Evolutionary conservation across 2,329 filamentous ascomycete genomes (phyloP), one percentile per base, ranked within the genome.

Genomic region (Gaeumannomyces sp.): DNA sequence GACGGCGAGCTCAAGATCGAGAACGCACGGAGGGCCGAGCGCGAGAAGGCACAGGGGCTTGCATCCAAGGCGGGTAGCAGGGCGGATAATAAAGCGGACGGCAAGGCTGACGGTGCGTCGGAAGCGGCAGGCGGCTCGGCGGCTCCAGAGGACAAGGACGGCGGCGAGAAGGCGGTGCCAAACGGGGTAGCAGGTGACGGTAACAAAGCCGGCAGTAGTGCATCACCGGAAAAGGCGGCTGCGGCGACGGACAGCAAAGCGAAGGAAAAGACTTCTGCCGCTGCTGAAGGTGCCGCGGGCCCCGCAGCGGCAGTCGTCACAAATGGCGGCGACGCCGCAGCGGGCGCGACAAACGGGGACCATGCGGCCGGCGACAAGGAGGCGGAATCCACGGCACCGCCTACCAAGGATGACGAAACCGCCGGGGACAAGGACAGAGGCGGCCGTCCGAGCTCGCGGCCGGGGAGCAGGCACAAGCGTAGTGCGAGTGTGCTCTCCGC

Each of bases 401-500:
- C 65, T 28, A 68, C 64, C 68, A 75, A 69, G 68, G 70, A 66
- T 65, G 69, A 69, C 67, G 71, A 69, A 58, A 68, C 60, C 25
- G 64, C 63, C 16, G 62, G 76, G 68, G 72, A 71, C 70, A 76
- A 67, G 71, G 74, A 73, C 53, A 77, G 71, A 68, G 68, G 29
- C 61, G 61, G 64, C 10, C 56, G 56, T 22, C 58, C 63, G 22
- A 25, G 57, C 8, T 63, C 61, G 14, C 72, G 76, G 59, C 77
- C 77, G 2, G 73, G 72, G 19, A 80, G 78, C 67, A 80, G 79
- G 0, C 88, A 90, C 68, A 96, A 96, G 79, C 85, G 92, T 66
- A 95, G 92, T 73, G 91, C 91, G 1, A 96, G 92, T 74, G 91
- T 93, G 38, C 75, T 96, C 64, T 94, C 91, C 74, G 79, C 81